Conservation (phyloP, 768 basidiomycete genomes). For the Termitomyces bulborhizus region DNA sequence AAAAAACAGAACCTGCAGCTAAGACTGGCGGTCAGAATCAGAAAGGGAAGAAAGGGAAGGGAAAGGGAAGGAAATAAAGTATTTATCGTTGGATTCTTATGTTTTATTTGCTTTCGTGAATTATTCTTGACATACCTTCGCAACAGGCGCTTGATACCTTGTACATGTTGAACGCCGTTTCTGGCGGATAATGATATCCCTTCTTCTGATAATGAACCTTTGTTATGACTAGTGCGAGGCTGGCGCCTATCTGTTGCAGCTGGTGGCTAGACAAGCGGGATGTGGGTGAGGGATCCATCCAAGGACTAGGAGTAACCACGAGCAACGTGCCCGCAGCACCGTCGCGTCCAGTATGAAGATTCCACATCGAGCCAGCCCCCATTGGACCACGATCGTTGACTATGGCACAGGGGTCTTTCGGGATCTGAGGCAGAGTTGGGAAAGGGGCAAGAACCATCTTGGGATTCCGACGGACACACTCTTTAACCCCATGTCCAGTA, state of each 20-base stretch:
- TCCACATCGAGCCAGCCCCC: background rate
- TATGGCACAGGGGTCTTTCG: background rate
- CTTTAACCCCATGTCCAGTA: conserved; percentile 4
- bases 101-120: conserved; percentile 12
- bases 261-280: background rate
- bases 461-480: conserved; percentile 3
- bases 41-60: conserved; percentile 19
- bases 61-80: conserved; percentile 12
- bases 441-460: background rate
- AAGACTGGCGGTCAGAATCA: conserved; percentile 13
- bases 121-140: conserved; percentile 11
- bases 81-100: background rate
- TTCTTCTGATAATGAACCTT: background rate
- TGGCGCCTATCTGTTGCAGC: background rate
- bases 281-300: background rate
- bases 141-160: conserved; percentile 9
- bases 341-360: background rate
- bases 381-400: background rate
- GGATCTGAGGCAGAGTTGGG: conserved; percentile 3
- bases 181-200: background rate
- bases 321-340: conserved; percentile 9
- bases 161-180: background rate
- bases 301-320: background rate
- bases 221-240: background rate
- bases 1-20: conserved; percentile 12